These are phyloP conservation scores for Xanthoceras sorbifolium DNA, from an alignment of 345 rosid genomes.

Conservation along the genomic window DNA sequence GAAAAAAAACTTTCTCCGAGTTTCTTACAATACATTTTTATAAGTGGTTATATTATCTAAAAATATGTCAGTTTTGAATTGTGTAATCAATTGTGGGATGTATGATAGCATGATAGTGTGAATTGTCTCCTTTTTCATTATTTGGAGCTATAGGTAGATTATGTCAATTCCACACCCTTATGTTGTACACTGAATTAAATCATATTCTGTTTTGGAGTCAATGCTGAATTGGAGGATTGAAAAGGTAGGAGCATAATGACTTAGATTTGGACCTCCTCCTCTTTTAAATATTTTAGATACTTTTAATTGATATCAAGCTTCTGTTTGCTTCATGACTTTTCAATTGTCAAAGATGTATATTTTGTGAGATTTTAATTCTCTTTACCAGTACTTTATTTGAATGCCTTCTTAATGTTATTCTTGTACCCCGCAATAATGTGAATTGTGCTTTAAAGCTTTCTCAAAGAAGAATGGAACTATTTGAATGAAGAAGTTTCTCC, in stretches of 20 bases:
- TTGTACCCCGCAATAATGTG: not conserved
- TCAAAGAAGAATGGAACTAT: conserved; percentile 80
- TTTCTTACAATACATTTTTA: not conserved
- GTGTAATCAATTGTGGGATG: not conserved
- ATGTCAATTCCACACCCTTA: not conserved
- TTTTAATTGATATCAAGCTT: not conserved
- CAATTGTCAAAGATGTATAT: not conserved
- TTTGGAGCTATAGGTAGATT: not conserved
- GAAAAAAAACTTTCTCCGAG: not conserved
- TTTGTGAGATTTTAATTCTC: not conserved
- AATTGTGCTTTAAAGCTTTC: conserved; percentile 49
- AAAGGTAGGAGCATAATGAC: not conserved
- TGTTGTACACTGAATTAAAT: not conserved
- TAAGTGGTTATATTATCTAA: not conserved
- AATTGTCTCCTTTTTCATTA: conserved; percentile 2
- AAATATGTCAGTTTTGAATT: not conserved
- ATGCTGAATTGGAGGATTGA: conserved; percentile 2
- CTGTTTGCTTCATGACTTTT: not conserved
- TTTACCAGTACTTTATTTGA: conserved; percentile 1
- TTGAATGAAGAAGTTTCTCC: conserved; percentile 52
- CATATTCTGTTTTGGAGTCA: not conserved
- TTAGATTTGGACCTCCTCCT: not conserved
- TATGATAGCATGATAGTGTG: not conserved
- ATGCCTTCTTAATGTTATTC: conserved; percentile 9
- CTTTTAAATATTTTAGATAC: not conserved